A percentile compares a stretch with the other conserved stretches of the same genome.
Evolutionary conservation across 441 rosid species (phyloP).

Genomic region (Gossypium gossypioides): DNA sequence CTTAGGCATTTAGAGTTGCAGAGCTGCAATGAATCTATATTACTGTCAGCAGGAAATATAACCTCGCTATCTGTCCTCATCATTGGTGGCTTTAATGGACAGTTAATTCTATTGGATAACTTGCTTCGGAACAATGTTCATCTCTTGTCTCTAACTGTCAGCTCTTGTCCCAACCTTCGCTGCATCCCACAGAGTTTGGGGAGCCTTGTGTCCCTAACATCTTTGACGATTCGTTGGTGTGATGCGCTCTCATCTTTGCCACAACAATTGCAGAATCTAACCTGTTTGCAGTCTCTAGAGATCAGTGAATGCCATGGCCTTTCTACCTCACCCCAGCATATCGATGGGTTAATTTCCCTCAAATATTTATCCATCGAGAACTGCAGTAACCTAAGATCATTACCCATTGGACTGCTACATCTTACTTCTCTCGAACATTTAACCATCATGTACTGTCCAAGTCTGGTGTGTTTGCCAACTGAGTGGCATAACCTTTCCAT

Average conservation of each 20-base stretch:
- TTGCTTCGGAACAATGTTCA: slow-evolving; percentile 14
- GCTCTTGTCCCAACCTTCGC: slow-evolving; percentile 16
- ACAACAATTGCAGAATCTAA: slow-evolving; percentile 15
- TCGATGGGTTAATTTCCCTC: slow-evolving; percentile 15
- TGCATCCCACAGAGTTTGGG: slow-evolving; percentile 11
- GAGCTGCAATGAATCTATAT: background rate
- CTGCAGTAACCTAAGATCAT: slow-evolving; percentile 4
- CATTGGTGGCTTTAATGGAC: background rate
- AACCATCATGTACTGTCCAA: slow-evolving; percentile 17
- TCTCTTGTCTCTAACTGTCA: slow-evolving; percentile 12
- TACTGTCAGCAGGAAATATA: background rate
- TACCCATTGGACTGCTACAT: background rate
- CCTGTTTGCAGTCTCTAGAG: slow-evolving; percentile 18
- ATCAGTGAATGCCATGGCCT: slow-evolving; percentile 21
- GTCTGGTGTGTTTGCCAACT: slow-evolving; percentile 11
- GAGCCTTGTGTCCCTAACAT: slow-evolving; percentile 6
- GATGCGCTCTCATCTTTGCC: slow-evolving; percentile 18
- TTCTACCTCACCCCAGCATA: slow-evolving; percentile 1
- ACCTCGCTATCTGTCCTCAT: slow-evolving; percentile 9
- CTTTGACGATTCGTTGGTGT: slow-evolving; percentile 17
- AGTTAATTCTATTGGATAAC: background rate
- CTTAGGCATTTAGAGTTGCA: slow-evolving; percentile 14
- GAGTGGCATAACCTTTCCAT: background rate
- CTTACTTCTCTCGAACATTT: slow-evolving; percentile 18
- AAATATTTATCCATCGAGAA: slow-evolving; percentile 14